Percentiles rank a stretch among this genome's conserved stretches.
Evolutionary conservation across 352 stramenopile species (phyloP).

Genomic region (Globisporangium rhizosaccharum): DNA sequence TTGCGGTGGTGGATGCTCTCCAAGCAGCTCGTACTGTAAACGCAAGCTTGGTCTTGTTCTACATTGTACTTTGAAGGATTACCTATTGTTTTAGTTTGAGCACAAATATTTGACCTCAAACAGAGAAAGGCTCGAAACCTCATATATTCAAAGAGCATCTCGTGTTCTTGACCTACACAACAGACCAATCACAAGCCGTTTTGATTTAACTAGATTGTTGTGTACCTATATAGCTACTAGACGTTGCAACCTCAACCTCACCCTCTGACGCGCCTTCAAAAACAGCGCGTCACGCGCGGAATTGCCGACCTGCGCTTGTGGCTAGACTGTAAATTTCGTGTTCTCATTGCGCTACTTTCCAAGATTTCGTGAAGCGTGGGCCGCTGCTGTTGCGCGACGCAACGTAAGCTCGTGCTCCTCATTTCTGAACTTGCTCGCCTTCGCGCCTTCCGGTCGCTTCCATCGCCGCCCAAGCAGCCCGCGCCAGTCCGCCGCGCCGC

Average conservation of each 20-base stretch:
- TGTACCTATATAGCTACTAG: too few species aligned
- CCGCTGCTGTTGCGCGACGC: background rate
- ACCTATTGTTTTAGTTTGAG: too few species aligned
- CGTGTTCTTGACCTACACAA: too few species aligned
- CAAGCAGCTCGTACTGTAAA: too few species aligned
- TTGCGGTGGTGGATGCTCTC: too few species aligned
- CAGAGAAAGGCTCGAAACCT: too few species aligned
- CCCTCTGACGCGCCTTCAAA: background rate
- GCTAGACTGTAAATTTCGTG: background rate
- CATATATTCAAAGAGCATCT: too few species aligned
- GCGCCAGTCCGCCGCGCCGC: background rate
- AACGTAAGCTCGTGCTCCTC: constrained; percentile 2
- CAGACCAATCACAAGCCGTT: too few species aligned
- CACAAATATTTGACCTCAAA: too few species aligned
- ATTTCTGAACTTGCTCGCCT: constrained; percentile 21
- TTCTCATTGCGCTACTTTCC: constrained; percentile 1
- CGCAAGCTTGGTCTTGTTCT: too few species aligned
- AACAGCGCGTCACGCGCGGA: background rate
- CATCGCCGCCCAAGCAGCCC: background rate
- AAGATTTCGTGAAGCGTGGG: background rate
- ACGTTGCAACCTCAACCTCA: background rate
- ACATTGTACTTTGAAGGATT: too few species aligned
- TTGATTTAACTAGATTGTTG: too few species aligned
- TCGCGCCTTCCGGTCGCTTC: background rate
- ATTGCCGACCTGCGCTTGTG: background rate